Base-by-base conservation (phyloP, 2,329 filamentous ascomycete species). In the Ceratocystis ficicola region DNA sequence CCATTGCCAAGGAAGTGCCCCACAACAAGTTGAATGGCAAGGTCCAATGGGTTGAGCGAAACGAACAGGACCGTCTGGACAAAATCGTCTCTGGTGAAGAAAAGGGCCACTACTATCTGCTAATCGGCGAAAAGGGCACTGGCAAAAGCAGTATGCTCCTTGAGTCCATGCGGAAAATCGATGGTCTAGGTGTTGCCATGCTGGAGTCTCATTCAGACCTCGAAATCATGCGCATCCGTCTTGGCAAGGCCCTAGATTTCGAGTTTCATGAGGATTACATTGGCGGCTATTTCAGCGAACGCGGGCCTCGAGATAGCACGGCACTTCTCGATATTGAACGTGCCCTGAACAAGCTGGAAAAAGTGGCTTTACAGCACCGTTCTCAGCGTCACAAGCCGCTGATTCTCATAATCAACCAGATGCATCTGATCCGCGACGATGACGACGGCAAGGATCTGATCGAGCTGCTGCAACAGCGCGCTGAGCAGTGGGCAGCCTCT, bases 191-290 rank as follows among this genome's bases (percentile, higher is more conserved):
- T 25, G 87, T 93, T 57, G 88, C 92, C 70, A 96, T 99, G 90
- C 89, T 97, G 72, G 94, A 99, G 76, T 92, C 93, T 0, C 94
- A 99, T 75, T 88, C 91, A 4, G 92, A 99, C 74, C 82, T 92
- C 1, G 94, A 99, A 72, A 95, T 99, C 67, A 95, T 99, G 74
- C 88, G 94, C 20, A 88, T 96, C 55, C 84, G 94, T 3, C 82
- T 99, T 2, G 94, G 94, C 30, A 96, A 96, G 73, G 90, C 92
- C 1, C 80, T 99, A 50, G 92, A 99, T 74, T 99, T 92, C 74
- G 94, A 99, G 73, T 99, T 89, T 71, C 90, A 97, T 73, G 94
- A 97, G 77, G 94, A 99, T 77, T 96, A 95, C 72, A 96, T 99
- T 69, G 94, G 94, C 57, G 90, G 89, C 5, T 88, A 99, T 68